These are phyloP conservation scores for Sedum album DNA, from an alignment of 164 flowering plant species.

Conservation along the genomic window DNA sequence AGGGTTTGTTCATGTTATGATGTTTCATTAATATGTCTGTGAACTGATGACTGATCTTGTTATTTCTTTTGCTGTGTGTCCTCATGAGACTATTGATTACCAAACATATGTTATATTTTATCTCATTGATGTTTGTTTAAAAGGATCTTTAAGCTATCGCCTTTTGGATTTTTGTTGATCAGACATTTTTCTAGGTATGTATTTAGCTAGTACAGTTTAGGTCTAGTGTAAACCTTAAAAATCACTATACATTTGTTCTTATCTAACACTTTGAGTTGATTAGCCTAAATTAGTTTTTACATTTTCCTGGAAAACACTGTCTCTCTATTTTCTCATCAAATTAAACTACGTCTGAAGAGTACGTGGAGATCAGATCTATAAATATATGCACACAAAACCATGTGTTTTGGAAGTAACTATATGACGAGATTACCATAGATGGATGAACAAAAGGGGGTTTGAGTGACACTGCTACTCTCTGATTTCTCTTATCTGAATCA, in stretches of 20 bases:
- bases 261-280: no score
- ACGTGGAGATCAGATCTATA: neutral
- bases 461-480: neutral
- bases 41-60: neutral
- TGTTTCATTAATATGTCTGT: neutral
- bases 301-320: no score
- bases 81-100: no score
- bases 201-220: no score
- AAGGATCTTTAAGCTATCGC: no score
- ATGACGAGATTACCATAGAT: neutral
- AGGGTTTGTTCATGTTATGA: neutral
- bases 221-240: no score
- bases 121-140: no score
- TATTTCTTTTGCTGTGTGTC: constrained; percentile 1
- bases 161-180: no score
- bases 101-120: no score
- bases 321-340: neutral
- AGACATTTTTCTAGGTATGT: no score
- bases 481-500: neutral
- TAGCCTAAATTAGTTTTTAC: no score
- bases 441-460: neutral
- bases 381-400: neutral
- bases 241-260: no score
- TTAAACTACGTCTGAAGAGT: neutral
- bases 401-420: neutral